A percentile compares a stretch with the other conserved stretches of the same genome.
These are phyloP conservation scores for Yamadazyma membranifaciens DNA, from an alignment of 1,139 yeast genomes.

Conservation along the genomic window DNA sequence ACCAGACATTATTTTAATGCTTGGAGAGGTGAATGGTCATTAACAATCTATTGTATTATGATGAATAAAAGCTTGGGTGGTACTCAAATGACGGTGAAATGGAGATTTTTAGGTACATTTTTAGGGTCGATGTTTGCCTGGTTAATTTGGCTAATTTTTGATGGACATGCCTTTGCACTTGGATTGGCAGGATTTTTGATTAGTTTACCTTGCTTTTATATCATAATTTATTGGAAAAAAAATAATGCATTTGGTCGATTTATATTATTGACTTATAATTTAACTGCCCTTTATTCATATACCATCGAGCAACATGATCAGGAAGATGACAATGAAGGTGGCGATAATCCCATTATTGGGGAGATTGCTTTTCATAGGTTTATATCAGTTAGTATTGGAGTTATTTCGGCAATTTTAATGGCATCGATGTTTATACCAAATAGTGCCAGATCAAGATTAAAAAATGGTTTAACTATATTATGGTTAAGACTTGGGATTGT, in stretches of 20 bases:
- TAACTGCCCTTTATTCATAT: constrained; percentile 76
- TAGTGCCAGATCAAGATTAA: constrained; percentile 68
- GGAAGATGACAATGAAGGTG: constrained; percentile 70
- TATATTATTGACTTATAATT: constrained; percentile 71
- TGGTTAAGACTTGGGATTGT: constrained; percentile 80
- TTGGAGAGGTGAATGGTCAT: constrained; percentile 86
- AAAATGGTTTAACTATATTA: constrained; percentile 60
- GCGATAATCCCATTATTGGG: constrained; percentile 63
- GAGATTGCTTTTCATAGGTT: constrained; percentile 81
- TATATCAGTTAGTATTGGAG: constrained; percentile 69
- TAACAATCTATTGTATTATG: constrained; percentile 76
- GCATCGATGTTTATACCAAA: constrained; percentile 67
- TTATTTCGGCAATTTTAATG: constrained; percentile 72
- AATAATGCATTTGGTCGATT: constrained; percentile 71
- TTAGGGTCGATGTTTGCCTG: constrained; percentile 67
- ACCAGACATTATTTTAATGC: constrained; percentile 54
- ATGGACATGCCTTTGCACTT: constrained; percentile 55
- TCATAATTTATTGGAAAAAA: constrained; percentile 63
- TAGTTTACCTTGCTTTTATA: constrained; percentile 64
- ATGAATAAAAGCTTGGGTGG: constrained; percentile 90
- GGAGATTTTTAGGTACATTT: constrained; percentile 75
- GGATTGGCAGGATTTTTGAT: constrained; percentile 59
- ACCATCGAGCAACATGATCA: constrained; percentile 61
- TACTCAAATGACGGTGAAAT: constrained; percentile 74
- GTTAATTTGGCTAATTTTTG: constrained; percentile 54